Percentiles rank a stretch among this genome's conserved stretches.
Evolutionary conservation across 2,329 filamentous ascomycete genomes (phyloP).

Genomic region (Colletotrichum lini): DNA sequence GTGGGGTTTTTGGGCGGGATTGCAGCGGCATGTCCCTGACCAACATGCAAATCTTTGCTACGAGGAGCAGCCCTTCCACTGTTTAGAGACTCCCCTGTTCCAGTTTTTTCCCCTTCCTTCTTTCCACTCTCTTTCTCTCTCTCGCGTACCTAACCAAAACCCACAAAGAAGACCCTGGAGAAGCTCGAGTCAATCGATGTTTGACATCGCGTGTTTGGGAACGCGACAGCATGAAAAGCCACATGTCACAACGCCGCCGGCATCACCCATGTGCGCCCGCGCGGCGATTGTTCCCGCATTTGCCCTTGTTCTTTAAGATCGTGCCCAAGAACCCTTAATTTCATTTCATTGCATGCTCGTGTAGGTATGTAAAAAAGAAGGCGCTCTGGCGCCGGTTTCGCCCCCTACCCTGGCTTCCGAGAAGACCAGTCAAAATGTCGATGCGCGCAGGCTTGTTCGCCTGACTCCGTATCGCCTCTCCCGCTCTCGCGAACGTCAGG

Average conservation of each 20-base stretch:
- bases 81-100: slow-evolving; percentile 12
- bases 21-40: slow-evolving; percentile 1
- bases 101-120: not conserved
- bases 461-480: not conserved
- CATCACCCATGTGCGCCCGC: slow-evolving; percentile 35
- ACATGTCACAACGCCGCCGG: slow-evolving; percentile 6
- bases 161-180: not conserved
- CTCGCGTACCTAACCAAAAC: not conserved
- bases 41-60: slow-evolving; percentile 17
- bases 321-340: slow-evolving; percentile 8
- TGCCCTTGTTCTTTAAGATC: not conserved
- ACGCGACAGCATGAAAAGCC: not conserved
- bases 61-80: slow-evolving; percentile 12
- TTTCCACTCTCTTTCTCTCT: not conserved
- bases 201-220: not conserved
- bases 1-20: slow-evolving; percentile 23
- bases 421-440: not conserved
- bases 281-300: not conserved
- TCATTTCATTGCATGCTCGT: slow-evolving; percentile 41
- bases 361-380: slow-evolving; percentile 39
- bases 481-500: not conserved
- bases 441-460: not conserved
- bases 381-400: slow-evolving; percentile 11
- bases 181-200: not conserved
- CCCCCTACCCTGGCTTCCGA: slow-evolving; percentile 2